Evolutionary conservation across 2,329 filamentous ascomycete species (phyloP).

Genomic region (Paracorniculantispora psalliotae): DNA sequence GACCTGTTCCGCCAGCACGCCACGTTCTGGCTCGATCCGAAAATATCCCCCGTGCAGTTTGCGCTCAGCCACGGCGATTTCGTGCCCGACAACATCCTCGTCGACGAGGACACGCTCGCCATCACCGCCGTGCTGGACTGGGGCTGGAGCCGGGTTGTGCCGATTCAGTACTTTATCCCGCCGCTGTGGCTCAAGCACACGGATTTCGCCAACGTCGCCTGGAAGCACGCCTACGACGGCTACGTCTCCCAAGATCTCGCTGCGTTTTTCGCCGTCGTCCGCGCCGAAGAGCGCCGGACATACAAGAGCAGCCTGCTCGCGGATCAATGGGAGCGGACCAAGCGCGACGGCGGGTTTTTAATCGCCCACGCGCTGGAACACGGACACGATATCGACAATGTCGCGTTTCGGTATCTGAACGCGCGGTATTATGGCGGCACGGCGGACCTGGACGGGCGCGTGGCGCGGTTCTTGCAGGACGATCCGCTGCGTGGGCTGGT

Average conservation of each 20-base stretch:
- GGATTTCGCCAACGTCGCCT: neutral
- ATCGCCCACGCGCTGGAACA: conserved; percentile 11
- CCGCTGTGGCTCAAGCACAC: conserved; percentile 14
- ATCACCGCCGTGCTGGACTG: conserved; percentile 18
- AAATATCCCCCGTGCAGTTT: conserved; percentile 19
- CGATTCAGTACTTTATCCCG: conserved; percentile 17
- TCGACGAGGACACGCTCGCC: conserved; percentile 14
- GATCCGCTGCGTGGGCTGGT: conserved; percentile 4
- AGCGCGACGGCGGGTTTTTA: conserved; percentile 9
- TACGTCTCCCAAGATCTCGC: neutral
- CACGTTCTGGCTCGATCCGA: conserved; percentile 11
- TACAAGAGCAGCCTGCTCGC: neutral
- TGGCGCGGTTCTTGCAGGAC: neutral
- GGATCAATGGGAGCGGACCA: conserved; percentile 12
- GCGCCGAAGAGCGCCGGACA: neutral
- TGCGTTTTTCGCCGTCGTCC: neutral
- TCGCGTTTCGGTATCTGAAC: conserved; percentile 23
- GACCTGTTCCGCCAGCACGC: conserved; percentile 18
- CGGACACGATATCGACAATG: conserved; percentile 11
- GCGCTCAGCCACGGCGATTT: conserved; percentile 23
- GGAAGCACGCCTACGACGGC: conserved; percentile 7
- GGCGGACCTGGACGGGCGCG: neutral
- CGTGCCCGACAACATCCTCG: conserved; percentile 18
- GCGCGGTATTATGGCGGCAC: conserved; percentile 13
- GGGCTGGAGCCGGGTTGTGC: conserved; percentile 21